Percentiles rank a stretch among this genome's conserved stretches.
Conservation (phyloP, 1,284 basidiomycete species). For the Austropuccinia psidii region DNA sequence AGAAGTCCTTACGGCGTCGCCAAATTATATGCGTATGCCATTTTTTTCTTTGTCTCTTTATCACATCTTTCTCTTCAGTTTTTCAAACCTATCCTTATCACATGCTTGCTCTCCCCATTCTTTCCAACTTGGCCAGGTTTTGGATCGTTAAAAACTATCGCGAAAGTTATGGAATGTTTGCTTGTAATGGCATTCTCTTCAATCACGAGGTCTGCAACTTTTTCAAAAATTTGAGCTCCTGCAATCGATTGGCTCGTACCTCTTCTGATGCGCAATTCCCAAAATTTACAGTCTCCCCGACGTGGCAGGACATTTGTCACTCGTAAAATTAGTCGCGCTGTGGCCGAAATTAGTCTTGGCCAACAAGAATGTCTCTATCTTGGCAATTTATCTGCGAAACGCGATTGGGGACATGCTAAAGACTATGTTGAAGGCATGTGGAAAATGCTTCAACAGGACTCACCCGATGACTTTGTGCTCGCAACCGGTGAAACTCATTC, state of each 20-base stretch:
- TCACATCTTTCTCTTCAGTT: conserved; percentile 37
- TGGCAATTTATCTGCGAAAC: conserved; percentile 78
- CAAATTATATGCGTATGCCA: conserved; percentile 58
- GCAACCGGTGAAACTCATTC: conserved; percentile 86
- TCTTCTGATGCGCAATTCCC: background rate
- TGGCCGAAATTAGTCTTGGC: conserved; percentile 74
- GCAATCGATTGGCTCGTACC: background rate
- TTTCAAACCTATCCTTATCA: conserved; percentile 40
- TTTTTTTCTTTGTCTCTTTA: conserved; percentile 40
- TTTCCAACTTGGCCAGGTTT: conserved; percentile 55
- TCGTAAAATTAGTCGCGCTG: conserved; percentile 79
- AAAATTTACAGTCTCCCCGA: conserved; percentile 58
- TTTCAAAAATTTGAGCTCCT: background rate
- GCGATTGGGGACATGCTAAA: conserved; percentile 84
- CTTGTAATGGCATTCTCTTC: conserved; percentile 74
- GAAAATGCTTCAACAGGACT: conserved; percentile 77
- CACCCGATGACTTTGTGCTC: conserved; percentile 76
- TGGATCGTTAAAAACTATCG: conserved; percentile 88
- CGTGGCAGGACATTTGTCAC: conserved; percentile 87
- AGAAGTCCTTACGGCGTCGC: conserved; percentile 84
- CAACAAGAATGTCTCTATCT: conserved; percentile 79
- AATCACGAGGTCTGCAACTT: conserved; percentile 61
- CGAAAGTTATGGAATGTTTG: conserved; percentile 74
- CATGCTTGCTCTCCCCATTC: background rate
- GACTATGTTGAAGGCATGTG: conserved; percentile 93